A percentile compares a stretch with the other conserved stretches of the same genome.
phyloP scores from a whole-genome alignment of 2,329 filamentous ascomycete species.

The Fusarium camptoceras region DNA sequence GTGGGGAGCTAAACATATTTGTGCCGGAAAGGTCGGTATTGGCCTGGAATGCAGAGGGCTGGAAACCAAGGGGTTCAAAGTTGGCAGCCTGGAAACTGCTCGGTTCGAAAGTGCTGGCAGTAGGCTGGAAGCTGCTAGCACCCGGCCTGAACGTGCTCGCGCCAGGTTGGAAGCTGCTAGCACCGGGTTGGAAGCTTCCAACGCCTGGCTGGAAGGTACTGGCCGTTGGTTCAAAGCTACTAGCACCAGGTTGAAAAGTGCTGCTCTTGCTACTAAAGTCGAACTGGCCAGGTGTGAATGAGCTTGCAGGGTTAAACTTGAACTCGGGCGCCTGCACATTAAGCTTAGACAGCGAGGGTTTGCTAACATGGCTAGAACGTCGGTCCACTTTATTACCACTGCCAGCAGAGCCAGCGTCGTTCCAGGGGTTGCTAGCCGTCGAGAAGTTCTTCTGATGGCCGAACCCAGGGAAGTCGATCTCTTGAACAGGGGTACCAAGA shows the following conservation, averaged over 20 bases:
- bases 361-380: constrained; percentile 70
- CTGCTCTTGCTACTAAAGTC: constrained; percentile 49
- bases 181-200: constrained; percentile 17
- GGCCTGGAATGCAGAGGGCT: constrained; percentile 62
- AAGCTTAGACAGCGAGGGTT: constrained; percentile 79
- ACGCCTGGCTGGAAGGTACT: constrained; percentile 57
- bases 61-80: constrained; percentile 44
- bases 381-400: constrained; percentile 51
- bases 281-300: constrained; percentile 43
- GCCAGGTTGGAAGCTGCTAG: constrained; percentile 19
- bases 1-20: constrained; percentile 39
- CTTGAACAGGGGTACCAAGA: constrained; percentile 71
- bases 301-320: constrained; percentile 73
- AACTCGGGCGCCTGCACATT: constrained; percentile 93
- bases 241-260: constrained; percentile 60
- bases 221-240: constrained; percentile 21
- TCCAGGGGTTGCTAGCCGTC: constrained; percentile 72
- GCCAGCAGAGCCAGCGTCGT: constrained; percentile 58
- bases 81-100: constrained; percentile 17
- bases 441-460: constrained; percentile 68
- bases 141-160: constrained; percentile 19
- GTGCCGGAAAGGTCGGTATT: constrained; percentile 29
- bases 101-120: constrained; percentile 24
- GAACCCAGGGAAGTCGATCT: constrained; percentile 60
- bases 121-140: constrained; percentile 50